phyloP scores from a whole-genome alignment of 176 grass and related monocot genomes.

The Oryza brachyantha region DNA sequence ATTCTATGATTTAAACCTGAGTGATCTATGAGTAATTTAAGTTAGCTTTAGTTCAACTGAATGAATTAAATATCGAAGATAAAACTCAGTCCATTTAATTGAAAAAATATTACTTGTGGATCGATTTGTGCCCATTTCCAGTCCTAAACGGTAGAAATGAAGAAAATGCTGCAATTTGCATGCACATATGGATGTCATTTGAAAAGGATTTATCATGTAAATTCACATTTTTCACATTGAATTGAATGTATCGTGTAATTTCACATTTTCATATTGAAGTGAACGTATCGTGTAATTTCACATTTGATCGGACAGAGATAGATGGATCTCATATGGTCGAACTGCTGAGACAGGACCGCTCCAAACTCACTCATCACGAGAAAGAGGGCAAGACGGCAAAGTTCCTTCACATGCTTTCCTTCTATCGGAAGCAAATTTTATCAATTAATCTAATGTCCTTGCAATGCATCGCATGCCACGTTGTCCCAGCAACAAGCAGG shows the following conservation, averaged over 20 bases:
- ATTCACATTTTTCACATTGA: neutral
- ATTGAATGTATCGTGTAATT: neutral
- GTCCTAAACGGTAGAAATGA: too few species aligned
- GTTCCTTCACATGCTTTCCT: conserved; percentile 6
- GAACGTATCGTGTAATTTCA: neutral
- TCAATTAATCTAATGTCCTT: neutral
- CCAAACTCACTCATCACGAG: neutral
- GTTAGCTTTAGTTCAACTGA: too few species aligned
- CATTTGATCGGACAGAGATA: too few species aligned
- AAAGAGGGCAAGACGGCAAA: neutral
- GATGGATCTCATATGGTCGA: too few species aligned
- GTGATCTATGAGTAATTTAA: too few species aligned
- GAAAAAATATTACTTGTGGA: too few species aligned
- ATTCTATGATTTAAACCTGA: too few species aligned
- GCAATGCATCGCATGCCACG: neutral
- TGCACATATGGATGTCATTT: neutral
- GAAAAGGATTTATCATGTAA: neutral
- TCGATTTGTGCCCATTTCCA: too few species aligned
- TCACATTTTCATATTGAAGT: neutral
- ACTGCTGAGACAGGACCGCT: too few species aligned
- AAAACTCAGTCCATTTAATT: too few species aligned
- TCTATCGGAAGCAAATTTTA: conserved; percentile 22
- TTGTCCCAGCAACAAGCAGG: conserved; percentile 5
- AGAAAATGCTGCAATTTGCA: neutral
- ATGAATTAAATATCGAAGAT: too few species aligned